A percentile compares a stretch with the other conserved stretches of the same genome.
These are phyloP conservation scores for Citropsis articulata DNA, from an alignment of 345 rosid genomes.

Conservation along the genomic window DNA sequence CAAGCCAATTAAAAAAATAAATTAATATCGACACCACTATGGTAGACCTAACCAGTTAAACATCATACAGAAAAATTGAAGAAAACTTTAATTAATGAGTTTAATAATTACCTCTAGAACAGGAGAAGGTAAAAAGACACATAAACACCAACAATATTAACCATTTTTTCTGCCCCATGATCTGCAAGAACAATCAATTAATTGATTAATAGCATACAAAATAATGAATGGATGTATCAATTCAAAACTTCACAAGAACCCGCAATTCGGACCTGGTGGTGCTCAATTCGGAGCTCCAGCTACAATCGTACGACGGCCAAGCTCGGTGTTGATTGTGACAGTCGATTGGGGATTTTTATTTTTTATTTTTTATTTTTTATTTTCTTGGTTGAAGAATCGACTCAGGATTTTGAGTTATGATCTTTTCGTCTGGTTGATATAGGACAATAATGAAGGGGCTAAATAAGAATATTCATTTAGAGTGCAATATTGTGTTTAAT, in stretches of 20 bases:
- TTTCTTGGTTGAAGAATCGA: not conserved
- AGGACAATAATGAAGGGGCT: not conserved
- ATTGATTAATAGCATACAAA: not conserved
- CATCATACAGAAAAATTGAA: not conserved
- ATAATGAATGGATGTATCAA: not conserved
- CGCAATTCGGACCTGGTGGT: not conserved
- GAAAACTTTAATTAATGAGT: not conserved
- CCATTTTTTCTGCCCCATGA: slow-evolving; percentile 42
- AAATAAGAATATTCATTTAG: not conserved
- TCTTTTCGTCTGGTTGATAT: not conserved
- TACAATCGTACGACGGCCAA: not conserved
- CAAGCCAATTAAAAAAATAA: not conserved
- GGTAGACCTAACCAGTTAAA: not conserved
- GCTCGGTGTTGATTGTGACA: not conserved
- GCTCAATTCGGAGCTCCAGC: slow-evolving; percentile 2
- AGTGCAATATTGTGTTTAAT: no score
- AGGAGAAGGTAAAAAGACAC: slow-evolving; percentile 30
- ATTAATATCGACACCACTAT: not conserved
- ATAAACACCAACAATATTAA: slow-evolving; percentile 30
- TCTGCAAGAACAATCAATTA: slow-evolving; percentile 24
- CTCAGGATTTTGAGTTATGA: not conserved
- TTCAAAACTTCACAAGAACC: not conserved
- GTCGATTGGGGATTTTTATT: not conserved
- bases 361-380: no score
- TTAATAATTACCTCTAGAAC: slow-evolving; percentile 43